Conservation (phyloP, 495 filamentous ascomycete genomes). For the Hypoxylon intermedium region DNA sequence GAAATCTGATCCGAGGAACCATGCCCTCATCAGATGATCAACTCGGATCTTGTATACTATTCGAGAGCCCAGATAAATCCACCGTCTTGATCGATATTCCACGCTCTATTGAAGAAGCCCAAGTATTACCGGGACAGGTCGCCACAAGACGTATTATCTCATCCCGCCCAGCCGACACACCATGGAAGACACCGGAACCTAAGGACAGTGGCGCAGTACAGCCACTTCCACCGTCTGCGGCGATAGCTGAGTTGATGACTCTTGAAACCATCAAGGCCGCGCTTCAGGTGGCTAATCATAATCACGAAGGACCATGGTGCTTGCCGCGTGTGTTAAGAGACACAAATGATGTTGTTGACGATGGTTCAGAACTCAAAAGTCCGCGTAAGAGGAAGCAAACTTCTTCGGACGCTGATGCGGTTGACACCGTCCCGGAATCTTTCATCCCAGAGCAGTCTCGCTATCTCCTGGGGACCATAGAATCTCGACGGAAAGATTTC, state of each 20-base stretch:
- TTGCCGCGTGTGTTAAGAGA: constrained; percentile 44
- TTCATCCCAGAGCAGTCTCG: constrained; percentile 45
- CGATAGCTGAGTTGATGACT: constrained; percentile 55
- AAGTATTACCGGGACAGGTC: constrained; percentile 44
- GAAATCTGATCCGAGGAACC: background rate
- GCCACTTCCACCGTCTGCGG: constrained; percentile 39
- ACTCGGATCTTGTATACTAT: constrained; percentile 48
- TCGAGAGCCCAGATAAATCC: constrained; percentile 45
- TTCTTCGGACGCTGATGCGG: constrained; percentile 3
- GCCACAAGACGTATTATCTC: constrained; percentile 46
- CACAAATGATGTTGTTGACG: background rate
- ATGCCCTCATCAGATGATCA: constrained; percentile 14
- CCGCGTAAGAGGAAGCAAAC: constrained; percentile 34
- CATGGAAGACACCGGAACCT: constrained; percentile 56
- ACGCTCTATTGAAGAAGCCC: constrained; percentile 55
- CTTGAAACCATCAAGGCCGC: constrained; percentile 50
- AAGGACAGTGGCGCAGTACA: constrained; percentile 32
- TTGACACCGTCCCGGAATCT: background rate
- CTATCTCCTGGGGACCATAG: constrained; percentile 51
- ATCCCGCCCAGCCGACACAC: constrained; percentile 41
- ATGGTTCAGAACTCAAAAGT: constrained; percentile 3
- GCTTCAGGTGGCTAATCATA: constrained; percentile 43
- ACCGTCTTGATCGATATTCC: constrained; percentile 54
- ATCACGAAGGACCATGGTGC: constrained; percentile 55
- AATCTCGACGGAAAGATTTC: constrained; percentile 43